Base-by-base conservation (phyloP, 2,329 filamentous ascomycete genomes). In the Rhinocladiella similis region DNA sequence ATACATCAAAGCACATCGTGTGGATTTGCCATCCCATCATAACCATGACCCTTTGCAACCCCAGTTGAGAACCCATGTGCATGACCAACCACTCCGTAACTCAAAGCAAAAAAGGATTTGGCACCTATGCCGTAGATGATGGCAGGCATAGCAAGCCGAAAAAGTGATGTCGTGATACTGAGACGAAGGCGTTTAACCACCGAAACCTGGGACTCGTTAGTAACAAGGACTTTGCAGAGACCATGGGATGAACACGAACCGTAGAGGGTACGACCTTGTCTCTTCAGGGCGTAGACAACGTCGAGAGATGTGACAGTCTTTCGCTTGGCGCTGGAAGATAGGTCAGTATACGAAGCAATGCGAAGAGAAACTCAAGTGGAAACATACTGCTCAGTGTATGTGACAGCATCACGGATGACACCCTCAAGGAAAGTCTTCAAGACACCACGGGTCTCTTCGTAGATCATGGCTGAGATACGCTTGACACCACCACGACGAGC, bases 401-500 rank as follows among this genome's bases (percentile, higher is more conserved):
- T 90, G 78, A 90, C 85, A 62, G 87, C 86, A 69, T 90, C 87
- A 76, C 87, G 84, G 73, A 91, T 90, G 75, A 91, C 87, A 75
- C 85, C 83, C 78, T 90, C 88, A 68, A 91, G 86, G 85, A 90
- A 90, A 75, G 87, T 61, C 84, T 90, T 90, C 70, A 91, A 82
- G 70, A 90, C 88, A 83, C 86, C 86, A 73, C 88, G 87, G 69
- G 88, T 90, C 81, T 91, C 86, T 75, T 89, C 87, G 81, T 90
- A 90, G 80, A 90, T 90, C 87, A 89, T 82, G 76, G 92, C 92
- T 72, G 91, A 96, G 73, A 97, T 97, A 96, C 92, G 92, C 90
- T 97, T 97, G 85, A 97, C 92, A 92, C 92, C 92, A 79, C 92
- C 92, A 94, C 92, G 91, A 81, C 92, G 92, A 66, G 92, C 92